Base-by-base conservation (phyloP, 2,329 filamentous ascomycete species). In the Exophiala bonariae region DNA sequence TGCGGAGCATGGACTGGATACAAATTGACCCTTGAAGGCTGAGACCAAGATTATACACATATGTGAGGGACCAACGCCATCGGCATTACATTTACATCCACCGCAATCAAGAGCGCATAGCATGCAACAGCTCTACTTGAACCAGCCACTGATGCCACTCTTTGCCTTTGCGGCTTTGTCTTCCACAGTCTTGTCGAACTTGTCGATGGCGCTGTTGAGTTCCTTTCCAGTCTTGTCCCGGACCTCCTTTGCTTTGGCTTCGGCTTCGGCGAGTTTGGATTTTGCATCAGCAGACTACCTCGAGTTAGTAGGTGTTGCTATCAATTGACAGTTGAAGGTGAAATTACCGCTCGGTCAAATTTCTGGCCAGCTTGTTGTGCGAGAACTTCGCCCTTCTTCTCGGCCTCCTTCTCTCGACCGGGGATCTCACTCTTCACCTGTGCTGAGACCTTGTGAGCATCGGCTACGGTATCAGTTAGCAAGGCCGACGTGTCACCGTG, bases 121-220 rank as follows among this genome's bases (percentile, higher is more conserved):
- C n/a, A n/a, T n/a, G n/a, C n/a, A n/a, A n/a, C n/a, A 16, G n/a
- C 23, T 31, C 18, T 20, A 18, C 8, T 22, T 11, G 41, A 96
- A 95, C 91, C 90, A 96, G 66, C 86, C 81, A 33, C 86, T 87
- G 61, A 95, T 69, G 55, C 86, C 86, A 61, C 83, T 81, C 82
- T 96, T 96, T 35, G 89, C 87, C 75, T 96, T 86, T 41, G 83
- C 71, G 3, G 89, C 82, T 57, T 83, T 83, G 57, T 87, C 76
- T 74, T 91, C 87, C 42, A 96, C 85, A 57, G 83, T 90, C 61
- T 82, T 81, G 72, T 96, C 91, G 61, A 91, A 85, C 67, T 86
- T 81, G 69, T 96, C 86, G 41, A 93, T 72, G 8, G 74, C 73
- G 36, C 64, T 63, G 58, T 77, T 74, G 56, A 80, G 54, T 46